Evolutionary conservation across 106 monocot species (phyloP).

Genomic region (Iris macrosiphon): DNA sequence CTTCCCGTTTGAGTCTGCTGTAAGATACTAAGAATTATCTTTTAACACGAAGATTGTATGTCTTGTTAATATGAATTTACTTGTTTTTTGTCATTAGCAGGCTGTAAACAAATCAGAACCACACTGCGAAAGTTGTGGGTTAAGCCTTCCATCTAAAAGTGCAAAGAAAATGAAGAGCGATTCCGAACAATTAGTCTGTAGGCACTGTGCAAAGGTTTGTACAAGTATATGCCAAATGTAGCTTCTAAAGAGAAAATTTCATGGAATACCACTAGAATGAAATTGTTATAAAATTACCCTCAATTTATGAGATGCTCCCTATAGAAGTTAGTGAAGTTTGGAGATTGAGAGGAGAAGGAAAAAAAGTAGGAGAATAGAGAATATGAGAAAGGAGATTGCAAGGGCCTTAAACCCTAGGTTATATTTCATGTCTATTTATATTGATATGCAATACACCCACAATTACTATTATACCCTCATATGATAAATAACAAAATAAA

Average conservation of each 20-base stretch:
- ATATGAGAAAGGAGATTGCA: too few species aligned
- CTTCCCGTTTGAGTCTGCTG: not conserved
- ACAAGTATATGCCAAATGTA: not conserved
- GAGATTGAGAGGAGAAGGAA: too few species aligned
- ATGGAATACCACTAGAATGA: not conserved
- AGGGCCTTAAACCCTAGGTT: too few species aligned
- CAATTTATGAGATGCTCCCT: not conserved
- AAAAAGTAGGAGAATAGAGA: too few species aligned
- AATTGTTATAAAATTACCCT: not conserved
- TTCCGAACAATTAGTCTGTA: slow-evolving; percentile 59
- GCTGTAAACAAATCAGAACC: slow-evolving; percentile 22
- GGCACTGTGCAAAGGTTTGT: slow-evolving; percentile 69
- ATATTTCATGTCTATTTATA: too few species aligned
- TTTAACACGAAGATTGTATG: not conserved
- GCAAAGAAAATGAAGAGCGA: slow-evolving; percentile 54
- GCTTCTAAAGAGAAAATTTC: not conserved
- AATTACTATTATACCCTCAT: too few species aligned
- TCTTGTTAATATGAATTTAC: not conserved
- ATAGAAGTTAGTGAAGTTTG: too few species aligned
- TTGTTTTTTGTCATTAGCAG: slow-evolving; percentile 12
- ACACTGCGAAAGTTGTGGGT: slow-evolving; percentile 73
- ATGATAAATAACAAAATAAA: too few species aligned
- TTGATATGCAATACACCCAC: too few species aligned
- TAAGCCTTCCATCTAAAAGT: slow-evolving; percentile 41
- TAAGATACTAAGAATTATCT: not conserved